phyloP scores from a whole-genome alignment of 2,329 filamentous ascomycete genomes.

The Beauveria pseudobassiana region DNA sequence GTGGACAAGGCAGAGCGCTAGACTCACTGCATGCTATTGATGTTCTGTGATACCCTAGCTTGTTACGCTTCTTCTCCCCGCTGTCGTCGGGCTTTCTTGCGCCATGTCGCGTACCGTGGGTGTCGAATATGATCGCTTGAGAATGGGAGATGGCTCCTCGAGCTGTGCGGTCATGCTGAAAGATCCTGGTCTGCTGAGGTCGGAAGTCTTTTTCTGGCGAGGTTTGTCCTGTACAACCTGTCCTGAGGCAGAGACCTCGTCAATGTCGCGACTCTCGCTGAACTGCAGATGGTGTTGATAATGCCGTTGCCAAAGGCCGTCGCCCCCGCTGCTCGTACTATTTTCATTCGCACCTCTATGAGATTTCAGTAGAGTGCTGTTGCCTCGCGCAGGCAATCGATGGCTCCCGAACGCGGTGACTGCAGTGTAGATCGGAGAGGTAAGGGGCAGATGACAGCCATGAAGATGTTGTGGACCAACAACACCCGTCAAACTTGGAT shows the following conservation, averaged over 20 bases:
- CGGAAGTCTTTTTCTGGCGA: background rate
- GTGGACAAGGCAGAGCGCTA: background rate
- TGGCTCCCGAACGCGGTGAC: background rate
- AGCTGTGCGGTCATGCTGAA: background rate
- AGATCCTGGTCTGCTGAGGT: background rate
- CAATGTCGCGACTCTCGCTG: background rate
- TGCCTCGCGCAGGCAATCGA: background rate
- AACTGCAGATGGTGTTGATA: background rate
- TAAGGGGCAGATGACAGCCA: background rate
- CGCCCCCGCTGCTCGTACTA: background rate
- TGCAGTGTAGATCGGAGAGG: background rate
- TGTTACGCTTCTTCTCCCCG: slow-evolving; percentile 58
- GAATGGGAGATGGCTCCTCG: background rate
- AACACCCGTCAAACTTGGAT: background rate
- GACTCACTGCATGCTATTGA: slow-evolving; percentile 84
- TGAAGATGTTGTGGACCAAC: background rate
- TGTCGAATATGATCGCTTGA: slow-evolving; percentile 7
- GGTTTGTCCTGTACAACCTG: background rate
- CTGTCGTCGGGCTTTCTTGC: slow-evolving; percentile 19
- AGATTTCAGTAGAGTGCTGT: background rate
- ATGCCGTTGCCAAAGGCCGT: background rate
- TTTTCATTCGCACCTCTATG: background rate
- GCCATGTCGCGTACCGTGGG: slow-evolving; percentile 3
- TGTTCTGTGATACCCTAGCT: slow-evolving; percentile 83
- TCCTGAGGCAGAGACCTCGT: background rate